A percentile compares a stretch with the other conserved stretches of the same genome.
Conservation (phyloP, 129 eudicot genomes). For the Ambrosia trifida region DNA sequence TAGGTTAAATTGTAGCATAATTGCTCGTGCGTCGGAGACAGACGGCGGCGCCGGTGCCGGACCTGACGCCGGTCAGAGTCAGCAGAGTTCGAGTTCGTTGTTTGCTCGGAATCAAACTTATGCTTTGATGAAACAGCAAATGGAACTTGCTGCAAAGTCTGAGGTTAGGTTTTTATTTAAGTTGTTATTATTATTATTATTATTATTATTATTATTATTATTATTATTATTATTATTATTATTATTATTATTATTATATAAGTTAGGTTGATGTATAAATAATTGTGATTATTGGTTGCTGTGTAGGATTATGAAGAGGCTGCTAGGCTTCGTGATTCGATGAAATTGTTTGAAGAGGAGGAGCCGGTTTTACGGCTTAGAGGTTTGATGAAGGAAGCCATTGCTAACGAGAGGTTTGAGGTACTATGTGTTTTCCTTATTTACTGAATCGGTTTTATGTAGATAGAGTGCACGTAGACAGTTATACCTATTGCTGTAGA, state of each 20-base stretch:
- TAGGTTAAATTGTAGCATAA: slow-evolving; percentile 41
- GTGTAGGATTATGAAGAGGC: slow-evolving; percentile 85
- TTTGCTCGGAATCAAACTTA: slow-evolving; percentile 73
- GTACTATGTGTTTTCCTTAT: slow-evolving; percentile 33
- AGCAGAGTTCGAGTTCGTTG: slow-evolving; percentile 41
- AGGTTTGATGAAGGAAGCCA: slow-evolving; percentile 74
- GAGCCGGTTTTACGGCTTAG: slow-evolving; percentile 80
- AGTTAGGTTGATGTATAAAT: not conserved
- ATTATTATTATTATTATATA: too few relatives aligned
- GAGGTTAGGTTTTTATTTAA: slow-evolving; percentile 53
- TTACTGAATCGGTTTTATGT: not conserved
- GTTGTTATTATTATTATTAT: too few relatives aligned
- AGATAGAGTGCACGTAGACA: too few relatives aligned
- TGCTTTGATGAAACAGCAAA: slow-evolving; percentile 80
- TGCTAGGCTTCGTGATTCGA: slow-evolving; percentile 92
- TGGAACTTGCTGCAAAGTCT: slow-evolving; percentile 95
- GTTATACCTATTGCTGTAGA: too few relatives aligned
- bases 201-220: too few relatives aligned
- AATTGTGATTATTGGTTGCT: slow-evolving; percentile 5
- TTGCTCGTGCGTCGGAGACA: slow-evolving; percentile 58
- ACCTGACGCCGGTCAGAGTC: slow-evolving; percentile 43
- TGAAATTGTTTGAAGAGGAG: slow-evolving; percentile 80
- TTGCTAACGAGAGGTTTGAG: slow-evolving; percentile 84
- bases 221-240: too few relatives aligned
- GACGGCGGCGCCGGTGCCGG: slow-evolving; percentile 45